These are phyloP conservation scores for Fonsecaea erecta DNA, from an alignment of 2,329 filamentous ascomycete genomes.

Conservation along the genomic window DNA sequence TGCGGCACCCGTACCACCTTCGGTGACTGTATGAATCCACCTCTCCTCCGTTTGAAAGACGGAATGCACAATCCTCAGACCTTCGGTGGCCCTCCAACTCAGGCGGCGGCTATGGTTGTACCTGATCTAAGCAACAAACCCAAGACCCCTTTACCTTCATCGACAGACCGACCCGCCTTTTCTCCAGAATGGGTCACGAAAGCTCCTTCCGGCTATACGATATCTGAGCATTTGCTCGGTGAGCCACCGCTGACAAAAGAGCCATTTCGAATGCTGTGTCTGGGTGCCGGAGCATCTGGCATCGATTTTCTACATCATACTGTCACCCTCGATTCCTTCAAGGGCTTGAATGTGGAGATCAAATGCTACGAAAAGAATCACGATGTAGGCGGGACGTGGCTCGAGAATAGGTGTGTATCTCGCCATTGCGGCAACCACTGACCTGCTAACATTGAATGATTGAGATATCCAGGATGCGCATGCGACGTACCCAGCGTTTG, in stretches of 20 bases:
- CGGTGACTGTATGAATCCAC: too few species aligned
- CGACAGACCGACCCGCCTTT: background rate
- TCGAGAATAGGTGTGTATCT: constrained; percentile 24
- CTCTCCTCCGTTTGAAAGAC: too few species aligned
- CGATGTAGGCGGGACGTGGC: constrained; percentile 28
- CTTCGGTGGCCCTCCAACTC: too few species aligned
- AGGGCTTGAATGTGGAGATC: background rate
- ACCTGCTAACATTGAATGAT: too few species aligned
- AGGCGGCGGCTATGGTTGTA: too few species aligned
- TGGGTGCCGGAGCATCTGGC: constrained; percentile 7
- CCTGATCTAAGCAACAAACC: too few species aligned
- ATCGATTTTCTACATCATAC: constrained; percentile 11
- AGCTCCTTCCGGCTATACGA: constrained; percentile 4
- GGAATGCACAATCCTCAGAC: too few species aligned
- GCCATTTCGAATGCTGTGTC: background rate
- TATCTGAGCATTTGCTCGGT: background rate
- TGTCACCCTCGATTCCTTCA: background rate
- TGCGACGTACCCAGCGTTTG: constrained; percentile 41
- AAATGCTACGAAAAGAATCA: constrained; percentile 37
- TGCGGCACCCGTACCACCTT: too few species aligned
- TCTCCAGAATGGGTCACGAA: background rate
- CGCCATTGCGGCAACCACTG: background rate
- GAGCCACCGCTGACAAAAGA: constrained; percentile 1
- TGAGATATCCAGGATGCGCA: constrained; percentile 40
- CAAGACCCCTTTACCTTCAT: background rate